Evolutionary conservation across 2,329 filamentous ascomycete genomes (phyloP), one percentile per base, ranked within the genome.

Genomic region (Verticillium zaregamsianum): DNA sequence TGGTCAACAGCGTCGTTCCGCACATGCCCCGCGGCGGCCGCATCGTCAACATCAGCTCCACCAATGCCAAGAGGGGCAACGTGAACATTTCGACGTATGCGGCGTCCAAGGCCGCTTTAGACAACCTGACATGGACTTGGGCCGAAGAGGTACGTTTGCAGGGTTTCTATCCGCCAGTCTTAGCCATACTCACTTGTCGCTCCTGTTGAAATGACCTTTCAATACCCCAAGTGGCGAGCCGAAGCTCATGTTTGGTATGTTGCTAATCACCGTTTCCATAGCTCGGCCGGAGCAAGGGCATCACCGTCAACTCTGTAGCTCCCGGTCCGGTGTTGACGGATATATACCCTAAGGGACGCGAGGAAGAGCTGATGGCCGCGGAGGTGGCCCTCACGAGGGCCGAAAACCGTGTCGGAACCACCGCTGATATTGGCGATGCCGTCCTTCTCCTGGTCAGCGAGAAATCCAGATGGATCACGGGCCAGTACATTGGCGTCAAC

Each of bases 251-350:
- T 35, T 7, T 35, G 33, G 33, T 7, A n/a, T 17, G 3, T 28
- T 4, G 23, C 54, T 56, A n/a, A 56, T 15, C 35, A 7, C 8
- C 11, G 11, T 14, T 35, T 7, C 32, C 2, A 17, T n/a, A 56
- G 54, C 54, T 56, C 54, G 56, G 56, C 56, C 56, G 56, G 1
- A 72, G 69, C 23, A 70, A 71, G 49, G 76, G 77, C 15, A 77
- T 81, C 69, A 75, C 72, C 4, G 77, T 81, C 62, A 81, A 81
- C 61, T 76, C 76, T 9, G 69, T 76, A 2, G 73, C 71, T 5
- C 74, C 73, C 1, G 74, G 74, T 0, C 83, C 84, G 1, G 87
- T 82, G 0, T 80, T 71, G 0, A 86, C 85, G 0, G 83, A 85
- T 5, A 69, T 87, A 35, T 87, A 87, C 68, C 76, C 79, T 60